Conservation (phyloP, 2,329 filamentous ascomycete genomes). For the Fusarium staphyleae region DNA sequence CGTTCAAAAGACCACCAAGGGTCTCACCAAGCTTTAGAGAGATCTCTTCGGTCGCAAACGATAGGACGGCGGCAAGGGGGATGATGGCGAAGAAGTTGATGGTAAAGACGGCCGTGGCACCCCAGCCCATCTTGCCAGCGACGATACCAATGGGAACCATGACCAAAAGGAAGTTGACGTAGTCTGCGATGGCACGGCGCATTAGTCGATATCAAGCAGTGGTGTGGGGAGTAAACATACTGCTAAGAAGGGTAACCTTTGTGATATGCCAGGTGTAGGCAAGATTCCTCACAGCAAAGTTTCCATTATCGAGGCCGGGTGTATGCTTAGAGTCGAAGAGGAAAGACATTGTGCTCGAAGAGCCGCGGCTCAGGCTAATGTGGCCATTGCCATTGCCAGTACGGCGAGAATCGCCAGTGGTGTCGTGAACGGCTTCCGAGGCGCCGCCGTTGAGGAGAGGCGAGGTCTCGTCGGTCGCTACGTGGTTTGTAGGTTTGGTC, state of each 20-base stretch:
- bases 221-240: slow-evolving; percentile 51
- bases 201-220: slow-evolving; percentile 9
- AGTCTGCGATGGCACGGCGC: slow-evolving; percentile 49
- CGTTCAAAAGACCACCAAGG: slow-evolving; percentile 75
- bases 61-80: slow-evolving; percentile 75
- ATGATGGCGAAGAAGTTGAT: slow-evolving; percentile 85
- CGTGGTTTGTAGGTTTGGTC: slow-evolving; percentile 36
- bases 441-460: slow-evolving; percentile 52
- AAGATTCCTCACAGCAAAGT: slow-evolving; percentile 53
- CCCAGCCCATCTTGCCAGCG: slow-evolving; percentile 68
- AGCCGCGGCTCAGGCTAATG: slow-evolving; percentile 34
- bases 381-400: slow-evolving; percentile 35
- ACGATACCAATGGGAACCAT: slow-evolving; percentile 77
- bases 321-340: slow-evolving; percentile 59
- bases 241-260: slow-evolving; percentile 66
- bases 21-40: slow-evolving; percentile 75
- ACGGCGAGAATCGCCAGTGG: slow-evolving; percentile 17
- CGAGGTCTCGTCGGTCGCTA: slow-evolving; percentile 48
- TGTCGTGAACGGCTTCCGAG: slow-evolving; percentile 33
- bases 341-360: slow-evolving; percentile 45
- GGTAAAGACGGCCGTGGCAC: slow-evolving; percentile 72
- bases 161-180: slow-evolving; percentile 74
- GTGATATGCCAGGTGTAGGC: slow-evolving; percentile 62
- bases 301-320: slow-evolving; percentile 60
- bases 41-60: slow-evolving; percentile 81